Conservation (phyloP, 805 yeast genomes). For the Candida broadrunensis region DNA sequence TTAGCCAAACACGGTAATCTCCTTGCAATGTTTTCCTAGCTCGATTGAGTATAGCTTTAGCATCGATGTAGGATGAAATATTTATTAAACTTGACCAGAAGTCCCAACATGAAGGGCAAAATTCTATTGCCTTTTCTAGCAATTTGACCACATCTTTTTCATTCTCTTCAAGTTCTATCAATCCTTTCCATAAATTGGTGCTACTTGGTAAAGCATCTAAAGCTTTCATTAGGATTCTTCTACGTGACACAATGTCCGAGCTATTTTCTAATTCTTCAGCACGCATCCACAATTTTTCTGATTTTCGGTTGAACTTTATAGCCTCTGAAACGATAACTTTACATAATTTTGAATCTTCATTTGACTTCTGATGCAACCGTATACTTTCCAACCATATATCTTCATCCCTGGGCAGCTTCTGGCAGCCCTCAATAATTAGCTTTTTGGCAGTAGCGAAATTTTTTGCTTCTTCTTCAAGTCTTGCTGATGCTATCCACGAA, state of each 20-base stretch:
- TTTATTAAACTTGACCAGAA: slow-evolving; percentile 63
- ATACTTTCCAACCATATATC: slow-evolving; percentile 83
- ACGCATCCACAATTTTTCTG: slow-evolving; percentile 68
- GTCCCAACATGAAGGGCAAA: slow-evolving; percentile 61
- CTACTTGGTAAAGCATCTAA: slow-evolving; percentile 60
- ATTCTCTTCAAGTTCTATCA: slow-evolving; percentile 59
- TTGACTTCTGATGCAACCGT: slow-evolving; percentile 50
- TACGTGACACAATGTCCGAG: slow-evolving; percentile 48
- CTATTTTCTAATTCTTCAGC: slow-evolving; percentile 61
- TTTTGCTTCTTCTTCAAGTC: slow-evolving; percentile 66
- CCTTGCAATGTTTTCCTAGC: slow-evolving; percentile 57
- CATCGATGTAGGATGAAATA: slow-evolving; percentile 43
- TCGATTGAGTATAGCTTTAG: slow-evolving; percentile 51
- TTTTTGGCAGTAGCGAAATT: slow-evolving; percentile 55
- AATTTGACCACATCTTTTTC: slow-evolving; percentile 48
- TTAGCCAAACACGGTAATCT: slow-evolving; percentile 60
- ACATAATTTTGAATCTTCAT: slow-evolving; percentile 40
- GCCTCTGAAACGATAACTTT: slow-evolving; percentile 66
- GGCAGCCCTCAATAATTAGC: slow-evolving; percentile 73
- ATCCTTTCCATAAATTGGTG: slow-evolving; percentile 63
- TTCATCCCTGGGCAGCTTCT: slow-evolving; percentile 59
- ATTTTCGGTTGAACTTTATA: slow-evolving; percentile 50
- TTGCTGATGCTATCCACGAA: slow-evolving; percentile 85
- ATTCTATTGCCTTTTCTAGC: slow-evolving; percentile 61
- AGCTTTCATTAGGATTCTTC: slow-evolving; percentile 65